A percentile compares a stretch with the other conserved stretches of the same genome.
phyloP scores from a whole-genome alignment of 441 rosid species.

The Eruca vesicaria region DNA sequence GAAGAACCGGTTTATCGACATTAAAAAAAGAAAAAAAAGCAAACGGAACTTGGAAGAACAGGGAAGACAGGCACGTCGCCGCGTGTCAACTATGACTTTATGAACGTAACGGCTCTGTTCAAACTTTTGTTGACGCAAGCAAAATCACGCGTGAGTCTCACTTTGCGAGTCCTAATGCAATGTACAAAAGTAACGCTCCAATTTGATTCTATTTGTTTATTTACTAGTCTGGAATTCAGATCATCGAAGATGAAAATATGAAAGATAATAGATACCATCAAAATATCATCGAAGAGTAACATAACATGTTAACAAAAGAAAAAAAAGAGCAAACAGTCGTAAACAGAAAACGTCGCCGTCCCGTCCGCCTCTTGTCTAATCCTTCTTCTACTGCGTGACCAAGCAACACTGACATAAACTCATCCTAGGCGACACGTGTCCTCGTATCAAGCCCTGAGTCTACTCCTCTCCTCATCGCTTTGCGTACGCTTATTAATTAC shows the following conservation, averaged over 20 bases:
- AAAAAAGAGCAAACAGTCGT: constrained; percentile 13
- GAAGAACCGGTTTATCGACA: background rate
- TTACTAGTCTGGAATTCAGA: background rate
- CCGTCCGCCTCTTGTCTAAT: constrained; percentile 20
- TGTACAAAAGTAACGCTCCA: constrained; percentile 22
- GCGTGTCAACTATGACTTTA: background rate
- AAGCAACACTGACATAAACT: constrained; percentile 9
- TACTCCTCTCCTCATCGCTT: constrained; percentile 13
- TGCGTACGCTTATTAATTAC: constrained; percentile 1
- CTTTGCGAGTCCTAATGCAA: background rate
- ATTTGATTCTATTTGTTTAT: background rate
- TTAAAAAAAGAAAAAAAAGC: background rate
- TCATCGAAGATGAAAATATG: background rate
- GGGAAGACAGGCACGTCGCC: background rate
- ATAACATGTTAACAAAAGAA: background rate
- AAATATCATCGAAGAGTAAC: background rate
- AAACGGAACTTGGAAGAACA: background rate
- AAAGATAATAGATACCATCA: background rate
- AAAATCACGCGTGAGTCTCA: constrained; percentile 18
- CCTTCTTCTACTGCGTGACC: constrained; percentile 18
- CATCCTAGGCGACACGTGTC: constrained; percentile 5
- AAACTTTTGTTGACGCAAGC: constrained; percentile 19
- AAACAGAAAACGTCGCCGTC: constrained; percentile 13
- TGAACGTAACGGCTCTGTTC: constrained; percentile 24
- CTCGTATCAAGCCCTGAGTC: background rate